Base-by-base conservation (phyloP, 2,329 filamentous ascomycete genomes). In the Periconia macrospinosa region DNA sequence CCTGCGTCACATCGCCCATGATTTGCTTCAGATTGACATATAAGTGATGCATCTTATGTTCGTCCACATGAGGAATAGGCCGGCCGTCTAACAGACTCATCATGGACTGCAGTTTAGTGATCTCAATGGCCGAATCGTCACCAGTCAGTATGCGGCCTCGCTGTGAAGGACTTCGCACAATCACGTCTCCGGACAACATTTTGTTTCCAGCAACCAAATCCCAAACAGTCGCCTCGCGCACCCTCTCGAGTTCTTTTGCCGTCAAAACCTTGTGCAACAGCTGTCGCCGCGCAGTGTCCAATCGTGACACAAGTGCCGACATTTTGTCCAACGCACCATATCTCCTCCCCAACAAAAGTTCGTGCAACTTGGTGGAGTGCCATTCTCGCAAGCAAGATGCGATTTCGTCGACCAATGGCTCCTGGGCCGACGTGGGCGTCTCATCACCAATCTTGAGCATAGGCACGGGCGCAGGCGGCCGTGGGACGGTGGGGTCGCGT, bases 371-470 rank as follows among this genome's bases (percentile, higher is more conserved):
- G 17, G 92, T 96, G 18, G 94, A 96, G 76, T 99, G 93, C 95
- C 94, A 99, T 81, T 99, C 94, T 63, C 94, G 86, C 58, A 99
- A 78, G 71, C 94, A 99, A 3, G 92, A 97, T 14, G 94, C 92
- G 65, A 99, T 97, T 74, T 99, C 94, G 75, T 99, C 94, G 20
- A 99, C 92, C 56, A 99, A 76, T 2, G 94, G 94, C 72, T 99
- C 95, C 9, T 90, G 87, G 15, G 85, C 81, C 6, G 92, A 97
- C 0, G 91, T 96, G 1, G 92, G 91, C 1, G 92, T 96, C 78
- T 99, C 94, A 69, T 99, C 94, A 54, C 94, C 94, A 71, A 99
- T 93, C 74, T 97, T 96, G 49, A 99, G 82, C 89, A 97, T 94
- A 5, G 94, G 94, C 9, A 99, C 92, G 0, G 94, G 94, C 11